Conservation (phyloP, 345 rosid genomes). For the Gossypium australe region DNA sequence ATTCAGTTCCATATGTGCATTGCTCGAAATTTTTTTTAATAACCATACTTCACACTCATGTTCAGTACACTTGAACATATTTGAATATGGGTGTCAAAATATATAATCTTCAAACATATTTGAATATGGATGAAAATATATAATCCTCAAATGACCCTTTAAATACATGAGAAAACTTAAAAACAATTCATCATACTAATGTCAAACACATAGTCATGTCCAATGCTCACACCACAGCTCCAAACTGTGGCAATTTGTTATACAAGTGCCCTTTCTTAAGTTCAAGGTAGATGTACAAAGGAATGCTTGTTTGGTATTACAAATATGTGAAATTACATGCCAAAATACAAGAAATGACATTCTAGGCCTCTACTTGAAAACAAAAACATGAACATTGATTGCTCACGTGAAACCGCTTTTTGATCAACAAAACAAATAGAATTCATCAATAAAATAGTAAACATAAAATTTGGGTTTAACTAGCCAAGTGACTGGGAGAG, state of each 20-base stretch:
- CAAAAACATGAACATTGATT: constrained; percentile 11
- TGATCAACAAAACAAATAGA: neutral
- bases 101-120: too few relatives aligned
- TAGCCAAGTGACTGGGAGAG: constrained; percentile 64
- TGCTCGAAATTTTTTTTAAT: too few relatives aligned
- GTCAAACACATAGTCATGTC: neutral
- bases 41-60: too few relatives aligned
- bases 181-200: neutral
- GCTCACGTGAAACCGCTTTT: neutral
- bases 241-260: neutral
- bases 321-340: constrained; percentile 15
- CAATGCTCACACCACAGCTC: too few relatives aligned
- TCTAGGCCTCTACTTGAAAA: constrained; percentile 4
- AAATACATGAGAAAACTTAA: too few relatives aligned
- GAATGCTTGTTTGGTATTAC: constrained; percentile 15
- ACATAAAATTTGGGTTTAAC: constrained; percentile 20
- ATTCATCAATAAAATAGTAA: neutral
- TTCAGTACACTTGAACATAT: too few relatives aligned
- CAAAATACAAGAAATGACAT: constrained; percentile 10
- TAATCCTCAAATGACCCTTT: too few relatives aligned
- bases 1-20: too few relatives aligned
- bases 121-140: too few relatives aligned
- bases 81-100: too few relatives aligned
- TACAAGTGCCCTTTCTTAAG: neutral
- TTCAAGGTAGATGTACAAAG: constrained; percentile 21